These are phyloP conservation scores for Alternaria triticimaculans DNA, from an alignment of 2,329 filamentous ascomycete species.

Conservation along the genomic window DNA sequence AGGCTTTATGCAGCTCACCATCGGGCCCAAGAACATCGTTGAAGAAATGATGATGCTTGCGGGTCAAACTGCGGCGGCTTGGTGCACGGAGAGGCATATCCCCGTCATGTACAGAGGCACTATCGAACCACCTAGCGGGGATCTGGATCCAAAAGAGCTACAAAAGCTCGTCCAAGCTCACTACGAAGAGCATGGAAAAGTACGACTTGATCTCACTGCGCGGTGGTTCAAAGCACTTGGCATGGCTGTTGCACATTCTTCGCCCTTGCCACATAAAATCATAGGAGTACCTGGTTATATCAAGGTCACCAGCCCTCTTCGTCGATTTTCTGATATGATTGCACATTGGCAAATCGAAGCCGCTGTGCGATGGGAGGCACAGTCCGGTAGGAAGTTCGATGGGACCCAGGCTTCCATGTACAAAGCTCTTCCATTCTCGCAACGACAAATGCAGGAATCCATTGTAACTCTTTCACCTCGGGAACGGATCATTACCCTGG, in stretches of 20 bases:
- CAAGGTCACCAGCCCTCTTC: conserved; percentile 67
- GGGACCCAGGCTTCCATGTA: conserved; percentile 16
- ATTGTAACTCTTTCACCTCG: conserved; percentile 55
- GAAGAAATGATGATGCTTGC: conserved; percentile 63
- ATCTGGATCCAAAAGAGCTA: conserved; percentile 25
- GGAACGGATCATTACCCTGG: conserved; percentile 52
- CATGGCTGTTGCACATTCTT: conserved; percentile 53
- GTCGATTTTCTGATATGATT: conserved; percentile 67
- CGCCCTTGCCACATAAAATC: conserved; percentile 57
- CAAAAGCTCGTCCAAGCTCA: conserved; percentile 47
- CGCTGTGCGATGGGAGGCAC: conserved; percentile 63
- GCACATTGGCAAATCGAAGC: conserved; percentile 71
- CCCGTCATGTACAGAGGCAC: conserved; percentile 59
- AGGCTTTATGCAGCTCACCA: conserved; percentile 15
- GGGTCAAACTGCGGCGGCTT: conserved; percentile 57
- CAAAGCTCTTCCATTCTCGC: conserved; percentile 62
- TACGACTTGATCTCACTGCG: conserved; percentile 48
- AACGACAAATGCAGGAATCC: conserved; percentile 55
- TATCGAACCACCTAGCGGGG: conserved; percentile 25
- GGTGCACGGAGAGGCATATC: conserved; percentile 60
- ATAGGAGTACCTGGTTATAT: conserved; percentile 62
- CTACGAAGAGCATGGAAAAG: conserved; percentile 42
- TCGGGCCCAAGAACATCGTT: conserved; percentile 40
- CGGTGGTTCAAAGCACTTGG: conserved; percentile 53
- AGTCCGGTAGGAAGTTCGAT: conserved; percentile 52